Percentiles rank a stretch among this genome's conserved stretches.
Evolutionary conservation across 1,284 basidiomycete genomes (phyloP).

Genomic region (Grifola frondosa): DNA sequence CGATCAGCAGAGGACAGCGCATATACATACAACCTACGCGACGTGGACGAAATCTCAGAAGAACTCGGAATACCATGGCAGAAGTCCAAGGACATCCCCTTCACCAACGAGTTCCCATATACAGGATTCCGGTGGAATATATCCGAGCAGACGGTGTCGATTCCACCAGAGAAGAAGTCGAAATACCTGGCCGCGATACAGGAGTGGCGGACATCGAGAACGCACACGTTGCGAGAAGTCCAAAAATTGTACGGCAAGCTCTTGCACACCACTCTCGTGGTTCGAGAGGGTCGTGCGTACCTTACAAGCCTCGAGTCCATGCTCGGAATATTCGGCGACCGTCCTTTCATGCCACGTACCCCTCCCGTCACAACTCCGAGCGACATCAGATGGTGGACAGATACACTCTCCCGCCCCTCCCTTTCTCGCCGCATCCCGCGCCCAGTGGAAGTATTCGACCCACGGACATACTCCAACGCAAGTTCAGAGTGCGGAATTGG

Average conservation of each 20-base stretch:
- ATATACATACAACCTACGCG: constrained; percentile 27
- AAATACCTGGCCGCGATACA: constrained; percentile 24
- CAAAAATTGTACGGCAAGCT: constrained; percentile 6
- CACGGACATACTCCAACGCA: constrained; percentile 42
- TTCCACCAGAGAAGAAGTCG: constrained; percentile 20
- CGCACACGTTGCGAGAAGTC: constrained; percentile 2
- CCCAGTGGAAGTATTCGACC: constrained; percentile 25
- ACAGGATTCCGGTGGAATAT: constrained; percentile 38
- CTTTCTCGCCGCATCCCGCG: constrained; percentile 29
- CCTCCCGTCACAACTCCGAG: constrained; percentile 16
- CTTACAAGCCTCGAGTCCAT: constrained; percentile 40
- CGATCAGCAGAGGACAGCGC: not conserved
- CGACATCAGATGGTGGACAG: constrained; percentile 42
- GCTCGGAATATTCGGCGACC: constrained; percentile 15
- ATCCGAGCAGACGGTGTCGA: not conserved
- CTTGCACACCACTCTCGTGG: constrained; percentile 34
- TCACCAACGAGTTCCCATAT: constrained; percentile 24
- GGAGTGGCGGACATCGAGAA: not conserved
- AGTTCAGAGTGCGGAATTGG: constrained; percentile 40
- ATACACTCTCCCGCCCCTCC: constrained; percentile 10
- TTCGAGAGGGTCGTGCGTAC: constrained; percentile 47
- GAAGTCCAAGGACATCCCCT: constrained; percentile 28
- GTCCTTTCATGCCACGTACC: constrained; percentile 29
- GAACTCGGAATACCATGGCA: constrained; percentile 36
- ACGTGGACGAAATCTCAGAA: constrained; percentile 29